These are phyloP conservation scores for Aspergillus neotritici DNA, from an alignment of 2,329 filamentous ascomycete genomes.

Conservation along the genomic window DNA sequence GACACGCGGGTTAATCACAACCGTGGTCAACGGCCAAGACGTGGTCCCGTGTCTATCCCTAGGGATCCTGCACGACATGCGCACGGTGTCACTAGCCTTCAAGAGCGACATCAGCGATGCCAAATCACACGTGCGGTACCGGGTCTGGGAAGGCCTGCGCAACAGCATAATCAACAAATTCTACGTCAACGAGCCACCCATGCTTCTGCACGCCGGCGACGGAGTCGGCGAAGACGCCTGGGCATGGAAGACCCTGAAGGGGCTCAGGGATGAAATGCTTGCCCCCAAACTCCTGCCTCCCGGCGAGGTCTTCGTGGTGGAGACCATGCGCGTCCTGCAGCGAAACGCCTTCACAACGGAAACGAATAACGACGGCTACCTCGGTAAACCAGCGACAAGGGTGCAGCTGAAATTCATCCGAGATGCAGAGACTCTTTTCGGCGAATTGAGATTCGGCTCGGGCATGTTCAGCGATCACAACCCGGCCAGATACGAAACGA, in stretches of 20 bases:
- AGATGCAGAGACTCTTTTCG: conserved; percentile 65
- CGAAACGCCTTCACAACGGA: conserved; percentile 56
- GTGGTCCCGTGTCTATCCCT: conserved; percentile 69
- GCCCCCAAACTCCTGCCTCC: conserved; percentile 67
- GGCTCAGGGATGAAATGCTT: conserved; percentile 61
- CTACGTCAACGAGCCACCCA: conserved; percentile 47
- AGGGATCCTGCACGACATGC: conserved; percentile 68
- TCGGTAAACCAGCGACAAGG: conserved; percentile 62
- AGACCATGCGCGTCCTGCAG: conserved; percentile 62
- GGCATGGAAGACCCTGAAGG: conserved; percentile 63
- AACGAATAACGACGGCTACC: conserved; percentile 38
- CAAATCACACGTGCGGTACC: conserved; percentile 60
- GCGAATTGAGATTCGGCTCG: conserved; percentile 64
- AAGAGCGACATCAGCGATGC: conserved; percentile 65
- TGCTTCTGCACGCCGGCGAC: conserved; percentile 41
- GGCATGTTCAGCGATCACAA: conserved; percentile 73
- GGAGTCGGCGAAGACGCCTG: conserved; percentile 60
- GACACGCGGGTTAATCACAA: conserved; percentile 69
- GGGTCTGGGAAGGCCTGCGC: conserved; percentile 61
- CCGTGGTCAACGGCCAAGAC: conserved; percentile 66
- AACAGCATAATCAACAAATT: conserved; percentile 58
- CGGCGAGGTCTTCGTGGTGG: conserved; percentile 69
- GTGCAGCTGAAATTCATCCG: conserved; percentile 65
- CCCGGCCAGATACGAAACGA: conserved; percentile 67
- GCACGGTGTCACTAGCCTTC: conserved; percentile 65